These are phyloP conservation scores for Podospora didyma DNA, from an alignment of 495 filamentous ascomycete species.

Conservation along the genomic window DNA sequence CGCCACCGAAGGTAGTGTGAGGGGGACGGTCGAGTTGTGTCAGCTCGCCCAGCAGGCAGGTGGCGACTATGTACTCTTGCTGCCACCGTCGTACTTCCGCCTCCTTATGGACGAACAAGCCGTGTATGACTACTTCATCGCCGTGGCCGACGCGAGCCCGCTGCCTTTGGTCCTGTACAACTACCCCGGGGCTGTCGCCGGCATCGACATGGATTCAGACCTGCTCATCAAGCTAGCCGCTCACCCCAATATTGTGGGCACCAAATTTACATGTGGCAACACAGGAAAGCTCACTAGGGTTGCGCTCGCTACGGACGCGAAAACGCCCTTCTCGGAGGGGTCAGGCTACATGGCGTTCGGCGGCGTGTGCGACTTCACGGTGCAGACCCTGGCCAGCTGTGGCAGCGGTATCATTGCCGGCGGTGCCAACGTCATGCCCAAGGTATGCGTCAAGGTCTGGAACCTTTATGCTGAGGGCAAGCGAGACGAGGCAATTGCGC, in stretches of 20 bases:
- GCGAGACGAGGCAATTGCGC: conserved; percentile 65
- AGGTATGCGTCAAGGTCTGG: conserved; percentile 79
- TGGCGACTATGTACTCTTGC: conserved; percentile 72
- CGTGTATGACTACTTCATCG: conserved; percentile 70
- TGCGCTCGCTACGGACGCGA: conserved; percentile 70
- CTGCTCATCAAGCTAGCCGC: conserved; percentile 75
- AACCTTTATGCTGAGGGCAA: conserved; percentile 69
- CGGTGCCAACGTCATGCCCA: conserved; percentile 81
- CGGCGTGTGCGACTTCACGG: conserved; percentile 82
- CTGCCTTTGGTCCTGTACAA: conserved; percentile 85
- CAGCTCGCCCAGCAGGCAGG: conserved; percentile 64
- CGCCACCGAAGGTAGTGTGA: conserved; percentile 72
- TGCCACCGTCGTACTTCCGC: conserved; percentile 83
- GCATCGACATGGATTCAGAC: conserved; percentile 89
- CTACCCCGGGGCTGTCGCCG: conserved; percentile 86
- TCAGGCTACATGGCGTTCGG: conserved; percentile 82
- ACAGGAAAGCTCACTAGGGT: conserved; percentile 86
- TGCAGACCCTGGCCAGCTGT: conserved; percentile 75
- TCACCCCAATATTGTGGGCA: conserved; percentile 81
- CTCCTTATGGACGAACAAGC: conserved; percentile 72
- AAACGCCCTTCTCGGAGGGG: conserved; percentile 59
- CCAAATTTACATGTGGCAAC: conserved; percentile 89
- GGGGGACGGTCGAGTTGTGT: conserved; percentile 70
- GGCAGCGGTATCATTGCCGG: conserved; percentile 84
- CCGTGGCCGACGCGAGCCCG: conserved; percentile 70